These are phyloP conservation scores for Sanghuangporus sanghuang DNA, from an alignment of 1,284 basidiomycete species.

Conservation along the genomic window DNA sequence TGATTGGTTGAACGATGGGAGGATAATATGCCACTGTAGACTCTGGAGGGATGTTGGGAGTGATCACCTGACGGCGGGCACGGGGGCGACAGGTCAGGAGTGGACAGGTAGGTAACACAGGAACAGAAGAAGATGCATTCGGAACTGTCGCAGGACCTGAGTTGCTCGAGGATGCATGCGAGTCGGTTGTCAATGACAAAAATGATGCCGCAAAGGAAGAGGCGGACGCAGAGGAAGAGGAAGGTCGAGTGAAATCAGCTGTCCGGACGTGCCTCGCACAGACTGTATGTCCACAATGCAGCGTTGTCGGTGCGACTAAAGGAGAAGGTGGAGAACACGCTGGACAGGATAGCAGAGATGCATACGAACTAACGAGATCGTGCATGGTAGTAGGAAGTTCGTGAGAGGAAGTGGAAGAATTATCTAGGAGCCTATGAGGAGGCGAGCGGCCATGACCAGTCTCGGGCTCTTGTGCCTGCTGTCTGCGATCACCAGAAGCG, in stretches of 20 bases:
- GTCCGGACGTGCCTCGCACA: constrained; percentile 36
- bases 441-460: background rate
- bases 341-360: constrained; percentile 35
- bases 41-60: constrained; percentile 28
- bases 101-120: constrained; percentile 30
- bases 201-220: constrained; percentile 26
- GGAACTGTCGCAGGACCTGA: background rate
- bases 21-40: constrained; percentile 32
- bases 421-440: background rate
- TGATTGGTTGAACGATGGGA: constrained; percentile 18
- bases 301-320: constrained; percentile 42
- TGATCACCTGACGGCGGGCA: constrained; percentile 18
- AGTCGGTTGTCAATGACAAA: constrained; percentile 8
- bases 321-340: constrained; percentile 32
- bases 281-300: constrained; percentile 53
- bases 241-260: constrained; percentile 19
- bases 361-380: background rate
- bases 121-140: constrained; percentile 16
- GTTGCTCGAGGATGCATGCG: constrained; percentile 14
- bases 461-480: background rate
- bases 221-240: constrained; percentile 29
- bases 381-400: background rate
- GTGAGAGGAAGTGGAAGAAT: background rate
- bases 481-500: background rate
- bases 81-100: constrained; percentile 28